Evolutionary conservation across 2,329 filamentous ascomycete genomes (phyloP).

Genomic region (Ramularia collo-cygni): DNA sequence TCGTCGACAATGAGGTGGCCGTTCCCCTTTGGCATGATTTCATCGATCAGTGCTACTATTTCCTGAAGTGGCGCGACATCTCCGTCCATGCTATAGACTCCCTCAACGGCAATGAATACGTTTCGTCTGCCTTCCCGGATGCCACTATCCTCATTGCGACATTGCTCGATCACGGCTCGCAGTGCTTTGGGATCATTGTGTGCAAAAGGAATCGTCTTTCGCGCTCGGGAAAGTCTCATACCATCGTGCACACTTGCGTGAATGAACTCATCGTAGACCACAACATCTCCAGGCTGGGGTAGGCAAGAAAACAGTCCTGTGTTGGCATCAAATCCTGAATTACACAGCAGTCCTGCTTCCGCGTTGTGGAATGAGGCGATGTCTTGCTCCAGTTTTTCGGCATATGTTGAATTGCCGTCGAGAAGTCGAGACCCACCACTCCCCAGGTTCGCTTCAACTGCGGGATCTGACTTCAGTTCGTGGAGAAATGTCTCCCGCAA

Average conservation of each 20-base stretch:
- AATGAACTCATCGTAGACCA: slow-evolving; percentile 68
- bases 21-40: slow-evolving; percentile 50
- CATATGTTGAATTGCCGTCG: slow-evolving; percentile 58
- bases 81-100: slow-evolving; percentile 78
- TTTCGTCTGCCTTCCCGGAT: slow-evolving; percentile 39
- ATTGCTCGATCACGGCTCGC: slow-evolving; percentile 24
- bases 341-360: slow-evolving; percentile 52
- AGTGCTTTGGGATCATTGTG: slow-evolving; percentile 49
- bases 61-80: slow-evolving; percentile 59
- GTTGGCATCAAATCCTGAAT: slow-evolving; percentile 49
- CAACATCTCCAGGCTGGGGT: slow-evolving; percentile 41
- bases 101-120: slow-evolving; percentile 64
- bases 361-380: slow-evolving; percentile 57
- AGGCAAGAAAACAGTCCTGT: slow-evolving; percentile 41
- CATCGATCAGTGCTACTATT: slow-evolving; percentile 53
- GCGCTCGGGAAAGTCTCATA: slow-evolving; percentile 58
- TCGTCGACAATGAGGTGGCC: slow-evolving; percentile 61
- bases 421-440: slow-evolving; percentile 56
- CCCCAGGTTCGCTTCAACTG: slow-evolving; percentile 35
- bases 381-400: slow-evolving; percentile 50
- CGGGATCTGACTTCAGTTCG: slow-evolving; percentile 35
- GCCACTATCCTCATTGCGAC: slow-evolving; percentile 24
- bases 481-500: slow-evolving; percentile 45
- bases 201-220: slow-evolving; percentile 43
- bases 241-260: slow-evolving; percentile 76